These are phyloP conservation scores for Parietaria judaica DNA, from an alignment of 306 rosid genomes.

Conservation along the genomic window DNA sequence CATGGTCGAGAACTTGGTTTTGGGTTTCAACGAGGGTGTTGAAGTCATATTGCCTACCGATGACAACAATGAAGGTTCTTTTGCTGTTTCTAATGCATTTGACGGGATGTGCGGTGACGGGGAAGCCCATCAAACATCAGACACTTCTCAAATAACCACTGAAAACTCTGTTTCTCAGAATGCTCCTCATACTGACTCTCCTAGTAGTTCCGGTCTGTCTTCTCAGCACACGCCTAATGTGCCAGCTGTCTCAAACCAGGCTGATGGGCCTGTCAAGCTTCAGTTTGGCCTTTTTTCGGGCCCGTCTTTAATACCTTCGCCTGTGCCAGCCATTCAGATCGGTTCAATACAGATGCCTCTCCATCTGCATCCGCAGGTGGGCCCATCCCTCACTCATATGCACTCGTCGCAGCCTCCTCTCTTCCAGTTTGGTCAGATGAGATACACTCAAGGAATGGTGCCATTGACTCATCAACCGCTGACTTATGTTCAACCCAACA, in stretches of 20 bases:
- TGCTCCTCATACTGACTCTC: slow-evolving; percentile 33
- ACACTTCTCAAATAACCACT: slow-evolving; percentile 35
- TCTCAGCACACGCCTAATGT: slow-evolving; percentile 42
- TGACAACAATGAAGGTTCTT: slow-evolving; percentile 49
- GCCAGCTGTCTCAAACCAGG: slow-evolving; percentile 48
- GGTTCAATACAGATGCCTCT: slow-evolving; percentile 99
- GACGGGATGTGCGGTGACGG: slow-evolving; percentile 33
- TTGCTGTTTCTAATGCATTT: slow-evolving; percentile 22
- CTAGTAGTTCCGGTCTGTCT: slow-evolving; percentile 38
- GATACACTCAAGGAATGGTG: slow-evolving; percentile 72
- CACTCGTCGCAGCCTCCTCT: slow-evolving; percentile 77
- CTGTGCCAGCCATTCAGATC: slow-evolving; percentile 89
- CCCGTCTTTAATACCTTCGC: slow-evolving; percentile 93
- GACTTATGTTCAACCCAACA: slow-evolving; percentile 69
- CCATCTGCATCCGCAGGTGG: slow-evolving; percentile 77
- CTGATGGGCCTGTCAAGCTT: slow-evolving; percentile 74
- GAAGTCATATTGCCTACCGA: slow-evolving; percentile 88
- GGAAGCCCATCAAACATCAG: slow-evolving; percentile 34
- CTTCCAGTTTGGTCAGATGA: slow-evolving; percentile 94
- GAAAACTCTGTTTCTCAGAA: slow-evolving; percentile 39
- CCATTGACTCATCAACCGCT: slow-evolving; percentile 69
- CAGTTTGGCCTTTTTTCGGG: slow-evolving; percentile 97
- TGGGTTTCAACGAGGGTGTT: slow-evolving; percentile 94
- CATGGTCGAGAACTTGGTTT: slow-evolving; percentile 69
- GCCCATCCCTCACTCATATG: slow-evolving; percentile 61